A percentile compares a stretch with the other conserved stretches of the same genome.
phyloP scores from a whole-genome alignment of 768 basidiomycete genomes.

The Leccinum subtestaceum region DNA sequence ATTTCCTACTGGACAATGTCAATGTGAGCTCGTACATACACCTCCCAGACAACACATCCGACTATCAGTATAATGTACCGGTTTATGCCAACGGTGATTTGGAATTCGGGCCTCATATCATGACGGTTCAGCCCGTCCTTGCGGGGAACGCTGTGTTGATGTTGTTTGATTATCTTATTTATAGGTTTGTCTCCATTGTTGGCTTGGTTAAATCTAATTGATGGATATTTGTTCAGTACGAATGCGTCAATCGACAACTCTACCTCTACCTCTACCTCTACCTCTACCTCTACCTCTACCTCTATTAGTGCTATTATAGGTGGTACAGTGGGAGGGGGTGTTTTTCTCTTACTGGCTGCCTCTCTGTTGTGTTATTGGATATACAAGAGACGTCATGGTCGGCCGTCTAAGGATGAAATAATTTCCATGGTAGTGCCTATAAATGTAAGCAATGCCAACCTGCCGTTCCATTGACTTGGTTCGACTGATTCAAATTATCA shows the following conservation, averaged over 20 bases:
- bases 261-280: neutral
- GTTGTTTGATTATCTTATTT: conserved; percentile 20
- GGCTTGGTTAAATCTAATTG: neutral
- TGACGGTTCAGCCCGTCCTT: conserved; percentile 10
- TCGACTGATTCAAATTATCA: neutral
- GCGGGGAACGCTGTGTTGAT: conserved; percentile 1
- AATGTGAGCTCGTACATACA: conserved; percentile 1
- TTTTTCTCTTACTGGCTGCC: neutral
- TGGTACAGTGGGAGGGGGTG: conserved; percentile 1
- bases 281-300: neutral
- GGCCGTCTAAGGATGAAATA: neutral
- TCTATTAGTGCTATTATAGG: conserved; percentile 7
- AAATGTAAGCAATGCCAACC: neutral
- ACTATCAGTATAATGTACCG: conserved; percentile 14
- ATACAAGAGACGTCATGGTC: neutral
- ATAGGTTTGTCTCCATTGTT: conserved; percentile 9
- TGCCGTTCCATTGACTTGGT: neutral
- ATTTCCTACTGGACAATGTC: conserved; percentile 9
- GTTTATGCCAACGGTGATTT: conserved; percentile 15
- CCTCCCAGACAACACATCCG: neutral
- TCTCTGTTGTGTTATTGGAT: neutral
- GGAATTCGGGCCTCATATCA: conserved; percentile 1
- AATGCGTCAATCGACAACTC: neutral
- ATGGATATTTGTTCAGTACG: conserved; percentile 4
- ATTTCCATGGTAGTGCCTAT: neutral